Conservation (phyloP, 257 asterid genomes). For the Solanum pinnatisectum region DNA sequence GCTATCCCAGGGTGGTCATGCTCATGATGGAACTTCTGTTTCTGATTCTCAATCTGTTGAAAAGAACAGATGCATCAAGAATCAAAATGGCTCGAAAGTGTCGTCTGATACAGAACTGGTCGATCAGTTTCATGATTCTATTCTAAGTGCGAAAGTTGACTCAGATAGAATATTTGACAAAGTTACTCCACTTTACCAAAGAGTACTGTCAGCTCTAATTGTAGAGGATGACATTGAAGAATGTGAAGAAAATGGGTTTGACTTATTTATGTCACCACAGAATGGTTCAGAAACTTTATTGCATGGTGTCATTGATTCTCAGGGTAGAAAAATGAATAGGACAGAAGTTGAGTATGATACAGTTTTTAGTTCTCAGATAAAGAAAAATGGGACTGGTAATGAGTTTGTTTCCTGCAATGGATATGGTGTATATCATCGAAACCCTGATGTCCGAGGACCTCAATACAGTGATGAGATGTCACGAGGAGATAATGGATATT, state of each 20-base stretch:
- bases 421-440: slow-evolving; percentile 20
- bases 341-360: slow-evolving; percentile 42
- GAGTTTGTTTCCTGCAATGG: slow-evolving; percentile 46
- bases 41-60: slow-evolving; percentile 30
- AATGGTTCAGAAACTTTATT: slow-evolving; percentile 25
- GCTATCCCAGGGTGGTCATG: slow-evolving; percentile 41
- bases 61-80: slow-evolving; percentile 28
- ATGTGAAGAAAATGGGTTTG: slow-evolving; percentile 65
- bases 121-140: slow-evolving; percentile 40
- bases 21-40: slow-evolving; percentile 29
- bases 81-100: slow-evolving; percentile 26
- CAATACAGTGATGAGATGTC: slow-evolving; percentile 42
- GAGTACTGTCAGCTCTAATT: slow-evolving; percentile 85
- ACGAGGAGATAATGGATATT: slow-evolving; percentile 38
- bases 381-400: slow-evolving; percentile 42
- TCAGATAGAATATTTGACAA: slow-evolving; percentile 29
- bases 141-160: slow-evolving; percentile 30
- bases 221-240: slow-evolving; percentile 72
- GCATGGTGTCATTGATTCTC: slow-evolving; percentile 33
- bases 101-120: slow-evolving; percentile 27
- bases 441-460: slow-evolving; percentile 8
- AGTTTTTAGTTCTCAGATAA: slow-evolving; percentile 35
- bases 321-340: slow-evolving; percentile 31
- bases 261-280: slow-evolving; percentile 16
- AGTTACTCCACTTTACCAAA: slow-evolving; percentile 69